Conservation (phyloP, 176 grass and related monocot species). For the Avena atlantica region DNA sequence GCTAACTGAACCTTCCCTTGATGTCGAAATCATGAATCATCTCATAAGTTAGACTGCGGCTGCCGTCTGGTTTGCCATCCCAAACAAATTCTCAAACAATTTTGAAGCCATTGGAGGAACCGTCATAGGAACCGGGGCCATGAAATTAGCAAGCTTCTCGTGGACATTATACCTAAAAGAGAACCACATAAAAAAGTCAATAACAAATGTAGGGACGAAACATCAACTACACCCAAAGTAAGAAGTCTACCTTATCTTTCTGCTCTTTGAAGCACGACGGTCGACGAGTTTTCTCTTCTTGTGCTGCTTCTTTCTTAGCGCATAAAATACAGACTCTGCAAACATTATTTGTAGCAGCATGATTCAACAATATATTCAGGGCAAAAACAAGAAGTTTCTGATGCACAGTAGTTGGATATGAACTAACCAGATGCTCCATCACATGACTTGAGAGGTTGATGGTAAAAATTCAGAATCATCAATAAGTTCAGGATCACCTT, state of each 20-base stretch:
- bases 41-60: neutral
- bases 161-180: slow-evolving; percentile 77
- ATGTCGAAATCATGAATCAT: neutral
- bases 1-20: neutral
- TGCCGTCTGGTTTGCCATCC: slow-evolving; percentile 46
- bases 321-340: slow-evolving; percentile 77
- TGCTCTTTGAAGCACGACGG: slow-evolving; percentile 87
- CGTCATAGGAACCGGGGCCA: slow-evolving; percentile 69
- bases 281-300: slow-evolving; percentile 90
- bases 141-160: slow-evolving; percentile 93
- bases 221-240: neutral
- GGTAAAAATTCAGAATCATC: slow-evolving; percentile 91
- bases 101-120: slow-evolving; percentile 72
- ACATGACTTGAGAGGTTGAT: slow-evolving; percentile 83
- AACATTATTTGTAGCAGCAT: slow-evolving; percentile 12
- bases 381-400: neutral
- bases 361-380: neutral
- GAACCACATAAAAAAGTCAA: neutral
- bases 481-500: slow-evolving; percentile 77
- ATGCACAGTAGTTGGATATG: slow-evolving; percentile 3
- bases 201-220: neutral
- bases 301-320: slow-evolving; percentile 73
- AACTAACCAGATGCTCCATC: slow-evolving; percentile 70
- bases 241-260: slow-evolving; percentile 74
- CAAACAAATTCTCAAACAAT: slow-evolving; percentile 87